Base-by-base conservation (phyloP, 495 filamentous ascomycete genomes). In the Penicillium parvum region DNA sequence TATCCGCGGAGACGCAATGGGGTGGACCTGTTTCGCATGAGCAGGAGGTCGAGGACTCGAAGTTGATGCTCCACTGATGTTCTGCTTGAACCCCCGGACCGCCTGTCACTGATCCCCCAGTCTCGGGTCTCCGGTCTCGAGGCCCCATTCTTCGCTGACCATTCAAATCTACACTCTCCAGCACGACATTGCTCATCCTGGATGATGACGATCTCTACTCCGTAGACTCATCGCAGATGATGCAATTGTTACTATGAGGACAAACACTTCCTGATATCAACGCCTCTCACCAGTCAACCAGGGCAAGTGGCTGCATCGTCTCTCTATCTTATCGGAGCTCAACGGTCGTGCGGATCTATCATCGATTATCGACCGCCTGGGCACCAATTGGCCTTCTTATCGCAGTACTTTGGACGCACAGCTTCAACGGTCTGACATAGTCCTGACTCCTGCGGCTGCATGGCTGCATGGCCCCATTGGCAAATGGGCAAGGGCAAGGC, bases 401-500 rank as follows among this genome's bases (percentile, higher is more conserved):
- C 20, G 9, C 32, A 4, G n/a, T 26, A 25, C 21, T 26, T 25
- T 34, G 19, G 16, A 19, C 25, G 29, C 19, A 20, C 33, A 4
- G 37, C 21, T 19, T 45, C 38, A 45, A 45, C 50, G 40, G 45
- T 25, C 32, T 23, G 32, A 26, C 45, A 9, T 10, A 17, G 12
- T n/a, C n/a, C n/a, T n/a, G n/a, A n/a, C n/a, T n/a, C n/a, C n/a
- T n/a, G n/a, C n/a, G n/a, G n/a, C n/a, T n/a, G n/a, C 8, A 34
- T 19, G 17, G 11, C 29, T 53, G 50, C 50, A 48, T 48, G 49
- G 47, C 36, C 37, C 38, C 43, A 43, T 35, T 44, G 21, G 17
- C 43, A 52, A 52, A 33, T 23, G 33, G 38, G 20, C 41, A 45
- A 22, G 33, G 38, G 20, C 41, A 45, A 22, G 17, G 23, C 25